Conservation (phyloP, 306 rosid species). For the Gastrolobium bilobum region DNA sequence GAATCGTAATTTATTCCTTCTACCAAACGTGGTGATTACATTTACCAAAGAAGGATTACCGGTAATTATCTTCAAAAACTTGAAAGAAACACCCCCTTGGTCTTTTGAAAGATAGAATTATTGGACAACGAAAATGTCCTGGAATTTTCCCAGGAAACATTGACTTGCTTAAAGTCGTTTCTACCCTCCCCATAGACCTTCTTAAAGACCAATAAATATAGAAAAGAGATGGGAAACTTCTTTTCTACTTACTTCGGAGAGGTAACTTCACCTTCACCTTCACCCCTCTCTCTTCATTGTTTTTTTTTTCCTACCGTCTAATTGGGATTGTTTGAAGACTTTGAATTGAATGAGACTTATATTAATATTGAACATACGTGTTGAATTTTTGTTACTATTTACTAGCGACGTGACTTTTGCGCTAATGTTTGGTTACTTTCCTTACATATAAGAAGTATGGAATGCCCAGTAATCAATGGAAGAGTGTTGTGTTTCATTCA, state of each 20-base stretch:
- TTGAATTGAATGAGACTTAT: slow-evolving; percentile 32
- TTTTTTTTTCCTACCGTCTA: neutral
- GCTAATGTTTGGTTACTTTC: neutral
- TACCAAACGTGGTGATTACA: no score
- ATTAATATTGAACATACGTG: neutral
- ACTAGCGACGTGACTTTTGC: neutral
- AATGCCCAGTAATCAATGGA: neutral
- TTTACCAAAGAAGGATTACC: no score
- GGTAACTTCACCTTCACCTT: slow-evolving; percentile 5
- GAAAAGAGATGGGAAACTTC: neutral
- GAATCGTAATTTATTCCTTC: no score
- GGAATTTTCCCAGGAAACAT: neutral
- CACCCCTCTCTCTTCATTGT: neutral
- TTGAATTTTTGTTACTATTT: neutral
- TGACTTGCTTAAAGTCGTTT: neutral
- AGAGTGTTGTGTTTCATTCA: neutral
- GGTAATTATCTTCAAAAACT: no score
- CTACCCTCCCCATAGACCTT: neutral
- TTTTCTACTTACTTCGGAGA: neutral
- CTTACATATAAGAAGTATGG: slow-evolving; percentile 9
- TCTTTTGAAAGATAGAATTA: neutral
- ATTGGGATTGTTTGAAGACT: neutral
- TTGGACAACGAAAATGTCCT: neutral
- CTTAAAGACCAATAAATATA: neutral
- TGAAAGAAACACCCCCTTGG: no score